Base-by-base conservation (phyloP, 768 basidiomycete genomes). In the Leccinum uliginosum region DNA sequence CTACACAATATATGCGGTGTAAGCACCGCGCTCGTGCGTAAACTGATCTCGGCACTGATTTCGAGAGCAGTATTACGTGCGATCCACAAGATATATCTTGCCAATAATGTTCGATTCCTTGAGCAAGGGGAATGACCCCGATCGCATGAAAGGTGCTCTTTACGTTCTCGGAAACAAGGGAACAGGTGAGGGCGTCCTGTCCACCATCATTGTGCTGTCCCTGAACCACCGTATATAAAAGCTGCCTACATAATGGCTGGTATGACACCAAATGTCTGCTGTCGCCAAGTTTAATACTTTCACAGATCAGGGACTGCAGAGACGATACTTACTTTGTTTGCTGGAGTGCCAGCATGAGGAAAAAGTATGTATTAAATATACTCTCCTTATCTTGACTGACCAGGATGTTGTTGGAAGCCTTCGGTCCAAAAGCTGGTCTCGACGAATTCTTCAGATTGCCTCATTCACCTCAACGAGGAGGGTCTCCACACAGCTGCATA, bases 61-160 rank as follows among this genome's bases (percentile, higher is more conserved):
- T 32, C 46, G 30, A 12, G 50, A 53, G 17, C 62, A 89, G 86
- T 84, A 84, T 66, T 91, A 82, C 56, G 76, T 89, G 38, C 82
- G 87, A 55, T 88, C 89, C 6, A 89, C 86, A 27, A 79, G 83
- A 64, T 81, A 82, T 59, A 76, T 81, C 45, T 75, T 89, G 27
- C 85, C 87, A 6, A 70, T 74, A 21, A 71, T 89, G 47, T 84
- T 86, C 63, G 76, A 79, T 57, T 83, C 86, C 5, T 72, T 91
- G 50, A 72, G 72, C 54, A 87, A 84, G 65, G 93, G 89, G 6
- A 85, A 82, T 56, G 92, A 95, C 66, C 89, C 93, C 10, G 94
- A 98, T 71, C 80, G 88, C 24, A 95, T 97, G 85, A 98, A 98
- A 74, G 96, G 96, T 8, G 93, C 92, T 17, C 75, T 96, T 40